Evolutionary conservation across 257 asterid species (phyloP), one percentile per base, ranked within the genome.

Genomic region (Solanum infundibuliforme): DNA sequence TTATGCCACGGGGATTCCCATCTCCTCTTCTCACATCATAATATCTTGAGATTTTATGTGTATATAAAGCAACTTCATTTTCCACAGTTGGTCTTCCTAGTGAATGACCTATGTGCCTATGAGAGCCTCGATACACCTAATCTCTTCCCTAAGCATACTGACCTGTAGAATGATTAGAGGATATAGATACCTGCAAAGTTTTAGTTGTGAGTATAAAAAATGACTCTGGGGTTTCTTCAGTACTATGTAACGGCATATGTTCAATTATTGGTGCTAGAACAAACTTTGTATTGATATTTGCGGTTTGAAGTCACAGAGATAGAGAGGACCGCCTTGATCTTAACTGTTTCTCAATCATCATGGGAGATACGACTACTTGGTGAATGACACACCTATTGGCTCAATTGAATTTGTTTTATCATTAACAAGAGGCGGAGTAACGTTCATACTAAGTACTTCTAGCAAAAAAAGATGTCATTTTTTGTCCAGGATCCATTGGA

Each of bases 41-140:
- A 11, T 43, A 3, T 43, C 16, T 43, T 43, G 52, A 43, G 52
- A 11, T 43, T 43, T 43, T 13, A 48, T 16, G 23, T 48, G 21
- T 48, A 14, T 16, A 48, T 48, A 5, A 48, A 48, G 3, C 21
- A 48, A 48, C 60, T 48, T 0, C 3, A 48, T 48, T 16, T 48
- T 48, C 89, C 87, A 46, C 18, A 65, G 76, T 74, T 77, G 32
- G 38, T 41, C 72, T 75, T 76, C 89, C 88, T 21, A 8, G 89
- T 35, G 35, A 82, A 43, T 2, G 69, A 31, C 36, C 86, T 79
- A 72, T 75, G 41, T 83, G 36, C 68, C 52, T 16, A 43, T 27
- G 69, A 52, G 86, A 83, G 58, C 62, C 79, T 16, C 43, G 81
- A 73, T 72, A 65, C 32, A 73, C 16, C 89, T 76, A 32, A n/a